Evolutionary conservation across 768 basidiomycete genomes (phyloP), one percentile per base, ranked within the genome.

Genomic region (Xerocomellus chrysenteron): DNA sequence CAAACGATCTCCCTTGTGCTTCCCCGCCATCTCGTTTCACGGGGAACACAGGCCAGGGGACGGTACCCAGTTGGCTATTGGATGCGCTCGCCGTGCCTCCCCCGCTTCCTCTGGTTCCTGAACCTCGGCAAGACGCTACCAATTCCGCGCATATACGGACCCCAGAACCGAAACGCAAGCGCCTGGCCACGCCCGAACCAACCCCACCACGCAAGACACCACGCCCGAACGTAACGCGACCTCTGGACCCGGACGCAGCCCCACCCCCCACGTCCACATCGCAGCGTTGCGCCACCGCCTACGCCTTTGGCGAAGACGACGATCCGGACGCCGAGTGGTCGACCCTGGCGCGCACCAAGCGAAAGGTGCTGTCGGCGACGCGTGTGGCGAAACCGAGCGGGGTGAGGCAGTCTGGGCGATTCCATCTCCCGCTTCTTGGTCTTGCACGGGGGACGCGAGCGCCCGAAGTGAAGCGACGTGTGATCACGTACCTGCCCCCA

Each of bases 401-500:
- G 21, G n/a, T 53, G 26, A 56, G 9, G 40, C 68, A 50, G 1
- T 70, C 70, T 12, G 68, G 63, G 8, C 9, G 19, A 2, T 70
- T 70, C 26, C 60, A 54, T 52, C 64, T 69, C 8, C 68, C 70
- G 10, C 39, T 60, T 2, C 47, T 40, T 10, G 50, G 62, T 8
- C 35, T 43, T 39, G 33, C n/a, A 5, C 30, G 12, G 41, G 6
- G 2, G 39, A 44, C 26, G 12, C 50, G 17, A 8, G n/a, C 21
- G 0, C 37, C 44, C 9, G 47, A 51, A 10, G 52, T n/a, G 21
- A 61, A 48, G 26, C 55, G 32, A 19, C 69, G 69, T 4, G 62
- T 72, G 9, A 65, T 72, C 43, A 71, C 65, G 2, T 71, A 71
- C 50, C 51, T 72, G 1, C 69, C 69, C 2, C 69, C 69, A 5